phyloP scores from a whole-genome alignment of 495 filamentous ascomycete species.

The Usnea hakonensis region DNA sequence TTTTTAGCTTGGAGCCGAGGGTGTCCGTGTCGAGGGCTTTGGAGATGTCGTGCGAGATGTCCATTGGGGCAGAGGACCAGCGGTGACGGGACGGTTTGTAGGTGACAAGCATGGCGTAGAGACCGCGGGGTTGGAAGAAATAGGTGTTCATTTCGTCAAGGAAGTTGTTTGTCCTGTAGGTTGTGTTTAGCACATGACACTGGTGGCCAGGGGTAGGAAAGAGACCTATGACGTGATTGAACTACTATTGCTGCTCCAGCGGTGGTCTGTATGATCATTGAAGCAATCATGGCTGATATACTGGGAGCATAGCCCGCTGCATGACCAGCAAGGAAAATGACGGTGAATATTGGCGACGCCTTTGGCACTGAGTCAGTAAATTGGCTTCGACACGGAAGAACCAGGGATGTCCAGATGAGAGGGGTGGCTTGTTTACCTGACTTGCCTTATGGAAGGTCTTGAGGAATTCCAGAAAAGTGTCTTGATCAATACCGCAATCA shows the following conservation, averaged over 20 bases:
- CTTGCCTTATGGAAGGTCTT: constrained; percentile 30
- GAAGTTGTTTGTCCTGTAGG: constrained; percentile 22
- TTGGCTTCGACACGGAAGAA: not conserved
- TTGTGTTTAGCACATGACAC: not conserved
- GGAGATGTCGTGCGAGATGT: constrained; percentile 9
- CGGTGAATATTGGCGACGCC: constrained; percentile 22
- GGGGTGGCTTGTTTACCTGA: not conserved
- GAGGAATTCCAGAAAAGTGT: constrained; percentile 35
- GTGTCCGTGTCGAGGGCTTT: constrained; percentile 7
- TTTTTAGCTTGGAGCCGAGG: constrained; percentile 9
- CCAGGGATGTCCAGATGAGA: not conserved
- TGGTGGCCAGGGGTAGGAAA: not conserved
- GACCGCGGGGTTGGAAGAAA: constrained; percentile 26
- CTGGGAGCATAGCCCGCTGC: constrained; percentile 19
- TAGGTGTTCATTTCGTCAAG: constrained; percentile 24
- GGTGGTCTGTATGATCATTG: constrained; percentile 22
- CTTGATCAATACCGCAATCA: constrained; percentile 32
- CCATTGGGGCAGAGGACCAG: constrained; percentile 6
- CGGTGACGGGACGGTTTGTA: constrained; percentile 24
- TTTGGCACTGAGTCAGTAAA: not conserved
- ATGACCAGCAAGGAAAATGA: constrained; percentile 22
- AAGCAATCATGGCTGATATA: constrained; percentile 15
- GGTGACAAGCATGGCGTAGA: constrained; percentile 26
- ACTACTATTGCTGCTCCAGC: constrained; percentile 21
- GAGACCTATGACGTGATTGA: constrained; percentile 16